These are phyloP conservation scores for Vinca minor DNA, from an alignment of 257 asterid species.

Conservation along the genomic window DNA sequence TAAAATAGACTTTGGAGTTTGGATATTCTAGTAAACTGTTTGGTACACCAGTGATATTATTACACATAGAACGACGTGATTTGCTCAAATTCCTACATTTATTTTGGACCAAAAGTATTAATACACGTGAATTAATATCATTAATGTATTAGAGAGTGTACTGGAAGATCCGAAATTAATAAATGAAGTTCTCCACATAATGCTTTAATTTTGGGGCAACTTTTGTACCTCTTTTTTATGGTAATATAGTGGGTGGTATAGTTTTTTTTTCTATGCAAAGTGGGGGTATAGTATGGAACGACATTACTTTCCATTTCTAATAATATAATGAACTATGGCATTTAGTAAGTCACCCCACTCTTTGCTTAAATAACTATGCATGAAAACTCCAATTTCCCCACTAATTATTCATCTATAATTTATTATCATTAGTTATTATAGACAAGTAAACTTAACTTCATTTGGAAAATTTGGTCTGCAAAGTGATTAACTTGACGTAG, in stretches of 20 bases:
- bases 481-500: neutral
- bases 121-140: no score
- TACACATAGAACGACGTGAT: no score
- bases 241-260: neutral
- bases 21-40: no score
- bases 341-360: conserved; percentile 6
- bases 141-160: no score
- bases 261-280: no score
- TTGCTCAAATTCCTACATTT: no score
- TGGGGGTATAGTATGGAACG: neutral
- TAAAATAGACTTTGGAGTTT: neutral
- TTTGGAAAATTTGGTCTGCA: neutral
- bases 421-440: no score
- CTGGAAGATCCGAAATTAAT: no score
- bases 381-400: neutral
- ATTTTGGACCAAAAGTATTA: no score
- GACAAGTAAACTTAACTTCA: neutral
- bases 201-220: conserved; percentile 8
- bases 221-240: neutral
- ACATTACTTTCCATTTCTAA: conserved; percentile 6
- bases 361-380: neutral
- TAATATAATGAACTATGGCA: neutral
- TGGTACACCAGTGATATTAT: no score
- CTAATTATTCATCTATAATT: neutral
- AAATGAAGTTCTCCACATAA: neutral